Percentiles rank a stretch among this genome's conserved stretches.
Conservation (phyloP, 2,329 filamentous ascomycete genomes). For the Fusarium domesticum region DNA sequence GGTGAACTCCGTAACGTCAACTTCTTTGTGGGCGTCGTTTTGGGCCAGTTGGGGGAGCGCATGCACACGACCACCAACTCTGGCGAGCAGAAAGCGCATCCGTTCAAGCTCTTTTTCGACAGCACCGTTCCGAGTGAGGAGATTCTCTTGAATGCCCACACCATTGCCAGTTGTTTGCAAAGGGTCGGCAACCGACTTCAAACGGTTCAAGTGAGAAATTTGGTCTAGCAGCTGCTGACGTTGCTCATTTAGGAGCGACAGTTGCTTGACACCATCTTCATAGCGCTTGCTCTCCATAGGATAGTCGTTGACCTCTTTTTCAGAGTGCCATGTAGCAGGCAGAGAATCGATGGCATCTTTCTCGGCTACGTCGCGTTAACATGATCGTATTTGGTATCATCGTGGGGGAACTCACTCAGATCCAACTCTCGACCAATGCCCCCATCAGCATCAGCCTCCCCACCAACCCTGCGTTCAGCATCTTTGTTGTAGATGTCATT, state of each 20-base stretch:
- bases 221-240: slow-evolving; percentile 36
- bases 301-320: slow-evolving; percentile 35
- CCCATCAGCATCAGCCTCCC: slow-evolving; percentile 36
- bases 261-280: slow-evolving; percentile 44
- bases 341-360: slow-evolving; percentile 45
- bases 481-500: slow-evolving; percentile 59
- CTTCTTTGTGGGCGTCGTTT: slow-evolving; percentile 1
- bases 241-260: slow-evolving; percentile 48
- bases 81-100: slow-evolving; percentile 61
- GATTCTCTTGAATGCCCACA: slow-evolving; percentile 58
- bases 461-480: slow-evolving; percentile 39
- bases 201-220: slow-evolving; percentile 46
- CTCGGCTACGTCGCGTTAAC: slow-evolving; percentile 34
- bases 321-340: slow-evolving; percentile 45
- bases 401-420: slow-evolving; percentile 36
- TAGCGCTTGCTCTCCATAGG: slow-evolving; percentile 52
- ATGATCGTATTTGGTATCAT: rapidly evolving
- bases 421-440: slow-evolving; percentile 42
- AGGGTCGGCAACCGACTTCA: slow-evolving; percentile 51
- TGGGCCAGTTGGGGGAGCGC: slow-evolving; percentile 15
- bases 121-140: slow-evolving; percentile 62
- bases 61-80: slow-evolving; percentile 55
- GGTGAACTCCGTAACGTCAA: slow-evolving; percentile 12
- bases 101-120: slow-evolving; percentile 64
- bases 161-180: slow-evolving; percentile 28